Evolutionary conservation across 78 protist genomes (phyloP).

Genomic region (Dictyostelium intermedium): DNA sequence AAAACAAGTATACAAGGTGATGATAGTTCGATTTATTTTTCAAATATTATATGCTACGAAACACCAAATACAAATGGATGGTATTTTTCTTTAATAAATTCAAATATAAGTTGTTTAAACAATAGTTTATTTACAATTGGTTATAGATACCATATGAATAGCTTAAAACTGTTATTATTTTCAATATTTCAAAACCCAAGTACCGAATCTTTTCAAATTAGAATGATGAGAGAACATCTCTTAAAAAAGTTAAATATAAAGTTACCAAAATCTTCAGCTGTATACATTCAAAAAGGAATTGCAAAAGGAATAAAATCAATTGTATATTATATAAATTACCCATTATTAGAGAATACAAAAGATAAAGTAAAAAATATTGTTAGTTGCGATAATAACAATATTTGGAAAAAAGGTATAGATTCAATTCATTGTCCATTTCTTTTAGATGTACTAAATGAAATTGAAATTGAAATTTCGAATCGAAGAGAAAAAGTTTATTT

Average conservation of each 20-base stretch:
- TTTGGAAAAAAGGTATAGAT: conserved; percentile 60
- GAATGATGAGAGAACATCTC: conserved; percentile 19
- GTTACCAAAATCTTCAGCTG: not conserved
- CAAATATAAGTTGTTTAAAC: conserved; percentile 28
- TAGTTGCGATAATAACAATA: not conserved
- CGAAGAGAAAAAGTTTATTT: not conserved
- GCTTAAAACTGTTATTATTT: conserved; percentile 14
- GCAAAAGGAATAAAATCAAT: conserved; percentile 33
- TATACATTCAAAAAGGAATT: conserved; percentile 31
- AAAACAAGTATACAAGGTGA: not conserved
- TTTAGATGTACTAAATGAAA: conserved; percentile 1
- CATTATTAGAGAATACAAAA: conserved; percentile 39
- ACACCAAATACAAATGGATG: conserved; percentile 33
- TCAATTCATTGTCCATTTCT: conserved; percentile 51
- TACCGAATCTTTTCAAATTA: conserved; percentile 18
- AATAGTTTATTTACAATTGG: conserved; percentile 64
- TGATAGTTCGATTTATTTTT: conserved; percentile 5
- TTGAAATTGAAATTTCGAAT: conserved; percentile 16
- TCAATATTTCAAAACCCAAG: conserved; percentile 49
- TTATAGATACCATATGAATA: conserved; percentile 34
- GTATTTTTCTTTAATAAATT: conserved; percentile 44
- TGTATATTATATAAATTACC: not conserved
- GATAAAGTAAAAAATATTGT: conserved; percentile 35
- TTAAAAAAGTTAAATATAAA: not conserved
- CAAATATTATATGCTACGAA: conserved; percentile 47